phyloP scores from a whole-genome alignment of 2,329 filamentous ascomycete species.

The Aspergillus persii region DNA sequence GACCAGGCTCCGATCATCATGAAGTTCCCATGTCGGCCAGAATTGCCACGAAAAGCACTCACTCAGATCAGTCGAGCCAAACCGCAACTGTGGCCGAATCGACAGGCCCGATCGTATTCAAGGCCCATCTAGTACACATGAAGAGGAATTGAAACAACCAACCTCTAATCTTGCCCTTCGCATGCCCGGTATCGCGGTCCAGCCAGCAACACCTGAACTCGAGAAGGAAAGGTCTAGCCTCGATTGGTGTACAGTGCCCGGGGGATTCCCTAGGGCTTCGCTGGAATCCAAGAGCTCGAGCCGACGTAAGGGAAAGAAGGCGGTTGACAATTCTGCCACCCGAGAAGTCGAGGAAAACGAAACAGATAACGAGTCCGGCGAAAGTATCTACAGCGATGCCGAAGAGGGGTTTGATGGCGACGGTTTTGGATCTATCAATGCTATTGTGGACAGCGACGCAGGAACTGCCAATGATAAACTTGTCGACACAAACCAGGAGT shows the following conservation, averaged over 20 bases:
- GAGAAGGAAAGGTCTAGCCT: conserved; percentile 38
- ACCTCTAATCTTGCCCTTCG: conserved; percentile 12
- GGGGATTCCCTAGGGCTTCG: conserved; percentile 52
- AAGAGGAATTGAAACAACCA: neutral
- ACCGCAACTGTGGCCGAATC: neutral
- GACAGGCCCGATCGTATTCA: neutral
- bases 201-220: conserved; percentile 47
- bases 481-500: neutral
- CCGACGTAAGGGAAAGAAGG: conserved; percentile 7
- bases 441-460: conserved; percentile 35
- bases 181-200: conserved; percentile 47
- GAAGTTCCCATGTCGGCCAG: neutral
- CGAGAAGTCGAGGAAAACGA: conserved; percentile 21
- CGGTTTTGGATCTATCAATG: conserved; percentile 51
- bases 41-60: neutral
- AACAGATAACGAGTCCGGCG: conserved; percentile 39
- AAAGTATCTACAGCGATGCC: conserved; percentile 50
- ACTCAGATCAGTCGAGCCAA: neutral
- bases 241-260: conserved; percentile 55
- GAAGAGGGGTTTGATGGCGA: conserved; percentile 43
- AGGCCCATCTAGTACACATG: conserved; percentile 4
- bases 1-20: neutral
- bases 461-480: neutral
- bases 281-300: conserved; percentile 18
- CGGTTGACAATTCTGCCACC: conserved; percentile 1